Evolutionary conservation across 768 basidiomycete species (phyloP).

Genomic region (Podaxis sp.): DNA sequence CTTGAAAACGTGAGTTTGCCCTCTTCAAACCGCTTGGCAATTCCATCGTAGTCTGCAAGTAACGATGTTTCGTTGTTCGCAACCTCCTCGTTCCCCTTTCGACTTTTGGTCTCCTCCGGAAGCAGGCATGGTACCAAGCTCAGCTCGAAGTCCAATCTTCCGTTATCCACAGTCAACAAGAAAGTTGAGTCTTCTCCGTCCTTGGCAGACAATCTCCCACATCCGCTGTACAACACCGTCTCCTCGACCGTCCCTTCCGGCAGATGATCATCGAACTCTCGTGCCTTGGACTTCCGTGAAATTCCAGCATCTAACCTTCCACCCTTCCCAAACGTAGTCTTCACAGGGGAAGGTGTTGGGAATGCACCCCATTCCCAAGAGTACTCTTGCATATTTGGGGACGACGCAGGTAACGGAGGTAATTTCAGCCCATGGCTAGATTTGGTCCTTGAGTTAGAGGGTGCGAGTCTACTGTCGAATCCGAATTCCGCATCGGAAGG

Average conservation of each 20-base stretch:
- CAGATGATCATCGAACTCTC: slow-evolving; percentile 23
- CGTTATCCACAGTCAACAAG: slow-evolving; percentile 57
- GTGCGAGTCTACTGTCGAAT: not conserved
- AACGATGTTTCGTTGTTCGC: slow-evolving; percentile 20
- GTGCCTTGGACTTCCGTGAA: slow-evolving; percentile 19
- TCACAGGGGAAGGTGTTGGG: slow-evolving; percentile 72
- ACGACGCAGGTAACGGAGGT: slow-evolving; percentile 10
- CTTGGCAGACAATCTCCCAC: slow-evolving; percentile 13
- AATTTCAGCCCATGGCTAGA: not conserved
- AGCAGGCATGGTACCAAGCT: slow-evolving; percentile 46
- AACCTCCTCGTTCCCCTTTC: slow-evolving; percentile 20
- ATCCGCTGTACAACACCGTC: slow-evolving; percentile 16
- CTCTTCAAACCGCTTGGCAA: slow-evolving; percentile 50
- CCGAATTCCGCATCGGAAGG: slow-evolving; percentile 7
- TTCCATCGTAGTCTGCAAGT: slow-evolving; percentile 44
- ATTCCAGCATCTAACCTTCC: slow-evolving; percentile 30
- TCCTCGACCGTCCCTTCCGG: slow-evolving; percentile 22
- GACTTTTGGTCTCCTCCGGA: slow-evolving; percentile 14
- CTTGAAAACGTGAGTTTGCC: slow-evolving; percentile 58
- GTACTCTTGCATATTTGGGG: slow-evolving; percentile 54
- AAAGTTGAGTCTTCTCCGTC: slow-evolving; percentile 57
- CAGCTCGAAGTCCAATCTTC: slow-evolving; percentile 65
- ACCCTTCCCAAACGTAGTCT: slow-evolving; percentile 45
- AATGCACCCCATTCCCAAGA: slow-evolving; percentile 96
- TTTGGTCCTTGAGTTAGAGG: slow-evolving; percentile 1